phyloP scores from a whole-genome alignment of 306 rosid species.

The Citrullus mucosospermus region DNA sequence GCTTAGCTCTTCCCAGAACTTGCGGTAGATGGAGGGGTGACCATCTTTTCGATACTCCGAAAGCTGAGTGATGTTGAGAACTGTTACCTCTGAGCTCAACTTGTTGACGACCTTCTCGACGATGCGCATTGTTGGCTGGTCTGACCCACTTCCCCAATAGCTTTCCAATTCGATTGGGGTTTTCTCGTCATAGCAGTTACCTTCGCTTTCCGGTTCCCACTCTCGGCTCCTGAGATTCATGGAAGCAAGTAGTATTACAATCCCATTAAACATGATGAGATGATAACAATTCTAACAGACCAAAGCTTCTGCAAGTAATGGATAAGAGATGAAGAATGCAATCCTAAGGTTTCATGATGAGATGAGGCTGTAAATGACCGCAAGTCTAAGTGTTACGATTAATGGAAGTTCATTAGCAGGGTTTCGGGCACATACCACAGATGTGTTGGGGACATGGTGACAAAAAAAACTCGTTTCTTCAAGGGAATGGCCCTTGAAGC shows the following conservation, averaged over 20 bases:
- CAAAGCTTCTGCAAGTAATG: not conserved
- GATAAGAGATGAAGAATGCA: not conserved
- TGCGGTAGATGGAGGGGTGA: slow-evolving; percentile 83
- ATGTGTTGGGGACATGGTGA: slow-evolving; percentile 95
- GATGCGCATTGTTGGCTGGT: slow-evolving; percentile 59
- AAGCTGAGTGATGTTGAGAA: slow-evolving; percentile 77
- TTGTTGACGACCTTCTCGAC: slow-evolving; percentile 47
- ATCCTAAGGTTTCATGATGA: not conserved
- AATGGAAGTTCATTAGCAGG: not conserved
- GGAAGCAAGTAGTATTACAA: not conserved
- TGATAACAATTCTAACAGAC: not conserved
- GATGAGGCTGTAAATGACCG: too few relatives aligned
- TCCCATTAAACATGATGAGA: not conserved
- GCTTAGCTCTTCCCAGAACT: slow-evolving; percentile 77
- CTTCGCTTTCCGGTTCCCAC: slow-evolving; percentile 60
- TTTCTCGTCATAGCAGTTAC: slow-evolving; percentile 70
- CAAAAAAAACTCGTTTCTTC: slow-evolving; percentile 59
- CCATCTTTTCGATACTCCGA: slow-evolving; percentile 92
- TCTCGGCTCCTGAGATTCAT: slow-evolving; percentile 65
- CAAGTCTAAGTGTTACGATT: not conserved
- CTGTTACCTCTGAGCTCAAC: slow-evolving; percentile 56
- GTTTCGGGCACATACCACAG: slow-evolving; percentile 46
- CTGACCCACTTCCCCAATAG: slow-evolving; percentile 98
- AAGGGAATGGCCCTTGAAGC: slow-evolving; percentile 55
- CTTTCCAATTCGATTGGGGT: slow-evolving; percentile 47